A percentile compares a stretch with the other conserved stretches of the same genome.
Evolutionary conservation across 2,329 filamentous ascomycete species (phyloP).

Genomic region (Hypoxylon rubiginosum): DNA sequence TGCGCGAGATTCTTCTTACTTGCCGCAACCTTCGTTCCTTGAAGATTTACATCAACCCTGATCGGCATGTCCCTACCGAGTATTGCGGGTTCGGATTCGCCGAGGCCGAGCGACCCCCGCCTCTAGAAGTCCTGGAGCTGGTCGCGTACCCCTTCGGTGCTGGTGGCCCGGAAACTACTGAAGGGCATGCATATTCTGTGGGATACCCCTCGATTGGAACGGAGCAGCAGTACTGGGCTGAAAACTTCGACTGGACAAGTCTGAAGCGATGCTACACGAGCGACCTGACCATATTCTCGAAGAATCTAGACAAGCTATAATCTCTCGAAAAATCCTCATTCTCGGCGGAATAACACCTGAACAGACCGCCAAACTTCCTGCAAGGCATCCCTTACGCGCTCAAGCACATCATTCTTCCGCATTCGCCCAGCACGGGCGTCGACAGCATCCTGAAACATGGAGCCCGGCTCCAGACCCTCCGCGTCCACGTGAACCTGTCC

Average conservation of each 20-base stretch:
- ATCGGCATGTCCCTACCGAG: neutral
- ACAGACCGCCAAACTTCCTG: no score
- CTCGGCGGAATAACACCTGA: no score
- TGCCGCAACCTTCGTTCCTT: slow-evolving; percentile 12
- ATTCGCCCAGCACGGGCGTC: no score
- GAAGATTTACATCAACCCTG: neutral
- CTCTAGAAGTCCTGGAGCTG: slow-evolving; percentile 6
- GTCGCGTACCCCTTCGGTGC: neutral
- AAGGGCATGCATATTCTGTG: neutral
- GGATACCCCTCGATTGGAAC: neutral
- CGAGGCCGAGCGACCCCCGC: neutral
- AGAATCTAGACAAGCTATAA: neutral
- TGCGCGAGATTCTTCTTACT: slow-evolving; percentile 6
- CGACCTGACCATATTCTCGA: neutral
- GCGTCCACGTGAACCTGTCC: no score
- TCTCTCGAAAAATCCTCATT: neutral
- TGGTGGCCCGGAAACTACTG: neutral
- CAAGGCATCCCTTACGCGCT: neutral
- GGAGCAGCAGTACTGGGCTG: slow-evolving; percentile 11
- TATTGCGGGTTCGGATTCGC: slow-evolving; percentile 1
- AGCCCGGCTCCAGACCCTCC: no score
- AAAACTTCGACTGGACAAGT: slow-evolving; percentile 1
- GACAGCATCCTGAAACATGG: no score
- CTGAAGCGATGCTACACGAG: neutral
- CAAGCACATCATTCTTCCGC: no score